These are phyloP conservation scores for Elsinoe australis DNA, from an alignment of 2,329 filamentous ascomycete species.

Conservation along the genomic window DNA sequence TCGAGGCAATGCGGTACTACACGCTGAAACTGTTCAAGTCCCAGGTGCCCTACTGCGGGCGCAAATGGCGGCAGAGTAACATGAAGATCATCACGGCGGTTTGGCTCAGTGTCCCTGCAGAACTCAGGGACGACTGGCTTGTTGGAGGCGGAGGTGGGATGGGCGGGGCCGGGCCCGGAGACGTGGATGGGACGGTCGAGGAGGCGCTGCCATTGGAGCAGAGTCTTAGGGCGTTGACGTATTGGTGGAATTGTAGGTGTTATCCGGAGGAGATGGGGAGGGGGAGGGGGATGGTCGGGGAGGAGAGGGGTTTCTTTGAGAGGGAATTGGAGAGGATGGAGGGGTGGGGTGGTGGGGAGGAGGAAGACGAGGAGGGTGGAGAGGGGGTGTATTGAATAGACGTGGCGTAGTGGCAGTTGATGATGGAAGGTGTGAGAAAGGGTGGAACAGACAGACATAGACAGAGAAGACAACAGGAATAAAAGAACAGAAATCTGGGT, in stretches of 20 bases:
- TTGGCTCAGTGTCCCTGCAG: constrained; percentile 86
- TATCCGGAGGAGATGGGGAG: constrained; percentile 71
- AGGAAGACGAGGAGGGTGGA: constrained; percentile 20
- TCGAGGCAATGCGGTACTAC: constrained; percentile 80
- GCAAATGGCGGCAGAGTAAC: constrained; percentile 96
- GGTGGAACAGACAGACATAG: neutral
- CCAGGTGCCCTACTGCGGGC: constrained; percentile 93
- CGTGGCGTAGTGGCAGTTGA: constrained; percentile 15
- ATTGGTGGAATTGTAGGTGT: constrained; percentile 83
- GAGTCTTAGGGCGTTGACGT: constrained; percentile 76
- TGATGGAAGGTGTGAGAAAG: neutral
- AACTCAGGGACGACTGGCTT: constrained; percentile 91
- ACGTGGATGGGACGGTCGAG: constrained; percentile 89
- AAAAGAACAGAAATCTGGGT: neutral
- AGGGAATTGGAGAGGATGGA: constrained; percentile 46
- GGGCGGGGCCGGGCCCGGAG: constrained; percentile 37
- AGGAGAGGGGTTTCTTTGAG: constrained; percentile 43
- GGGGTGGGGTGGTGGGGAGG: constrained; percentile 25
- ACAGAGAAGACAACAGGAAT: neutral
- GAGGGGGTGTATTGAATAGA: constrained; percentile 14
- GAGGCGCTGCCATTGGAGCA: constrained; percentile 88
- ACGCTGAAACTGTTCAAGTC: constrained; percentile 98
- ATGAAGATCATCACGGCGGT: constrained; percentile 98
- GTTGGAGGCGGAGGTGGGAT: constrained; percentile 55
- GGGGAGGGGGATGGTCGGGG: constrained; percentile 32